A percentile compares a stretch with the other conserved stretches of the same genome.
phyloP scores from a whole-genome alignment of 1,139 yeast species.

The Yamadazyma blattariae region DNA sequence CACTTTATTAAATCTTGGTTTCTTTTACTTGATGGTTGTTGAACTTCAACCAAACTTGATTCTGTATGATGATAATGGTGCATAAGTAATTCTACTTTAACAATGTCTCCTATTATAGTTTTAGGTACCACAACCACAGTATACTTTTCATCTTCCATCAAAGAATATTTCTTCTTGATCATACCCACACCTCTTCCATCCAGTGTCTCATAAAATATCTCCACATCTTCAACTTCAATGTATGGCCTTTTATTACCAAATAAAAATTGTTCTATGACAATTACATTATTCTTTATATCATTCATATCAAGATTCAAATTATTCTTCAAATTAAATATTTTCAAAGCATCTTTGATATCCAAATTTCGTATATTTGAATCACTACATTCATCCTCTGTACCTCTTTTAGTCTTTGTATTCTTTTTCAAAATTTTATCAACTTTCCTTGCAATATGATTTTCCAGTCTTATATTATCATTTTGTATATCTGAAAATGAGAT shows the following conservation, averaged over 20 bases:
- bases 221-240: slow-evolving; percentile 19
- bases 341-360: slow-evolving; percentile 20
- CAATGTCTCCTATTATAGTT: slow-evolving; percentile 37
- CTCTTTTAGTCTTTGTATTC: background rate
- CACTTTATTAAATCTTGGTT: slow-evolving; percentile 44
- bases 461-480: no score
- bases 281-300: slow-evolving; percentile 22
- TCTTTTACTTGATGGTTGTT: slow-evolving; percentile 17
- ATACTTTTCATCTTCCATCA: slow-evolving; percentile 12
- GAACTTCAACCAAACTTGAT: slow-evolving; percentile 21
- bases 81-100: slow-evolving; percentile 24
- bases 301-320: slow-evolving; percentile 10
- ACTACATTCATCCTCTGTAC: slow-evolving; percentile 1
- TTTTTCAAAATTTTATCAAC: background rate
- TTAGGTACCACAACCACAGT: slow-evolving; percentile 38
- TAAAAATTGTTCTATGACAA: slow-evolving; percentile 25
- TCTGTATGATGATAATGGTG: slow-evolving; percentile 35
- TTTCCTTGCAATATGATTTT: no score
- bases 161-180: slow-evolving; percentile 18
- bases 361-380: background rate
- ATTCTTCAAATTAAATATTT: slow-evolving; percentile 7
- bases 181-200: slow-evolving; percentile 42
- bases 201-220: slow-evolving; percentile 26
- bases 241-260: slow-evolving; percentile 19
- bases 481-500: no score